Conservation (phyloP, 495 filamentous ascomycete genomes). For the Aspergillus taichungensis region DNA sequence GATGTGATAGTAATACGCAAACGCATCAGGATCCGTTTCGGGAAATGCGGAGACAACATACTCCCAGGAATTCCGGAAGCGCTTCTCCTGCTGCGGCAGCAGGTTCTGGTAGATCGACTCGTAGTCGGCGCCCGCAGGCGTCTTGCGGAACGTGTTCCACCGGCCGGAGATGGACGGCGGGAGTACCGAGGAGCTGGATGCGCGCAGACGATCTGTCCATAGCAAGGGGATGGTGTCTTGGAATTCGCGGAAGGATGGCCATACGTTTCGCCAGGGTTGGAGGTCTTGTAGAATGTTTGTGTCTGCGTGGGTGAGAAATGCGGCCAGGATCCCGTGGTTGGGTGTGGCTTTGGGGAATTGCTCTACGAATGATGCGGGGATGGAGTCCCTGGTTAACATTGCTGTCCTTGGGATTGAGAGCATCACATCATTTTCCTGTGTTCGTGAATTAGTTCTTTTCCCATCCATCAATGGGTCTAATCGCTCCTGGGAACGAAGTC, state of each 20-base stretch:
- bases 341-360: conserved; percentile 40
- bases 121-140: conserved; percentile 7
- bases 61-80: conserved; percentile 50
- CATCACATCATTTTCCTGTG: conserved; percentile 27
- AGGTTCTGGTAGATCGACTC: conserved; percentile 31
- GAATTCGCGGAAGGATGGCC: conserved; percentile 50
- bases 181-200: conserved; percentile 14
- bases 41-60: conserved; percentile 41
- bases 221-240: conserved; percentile 50
- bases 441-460: background rate
- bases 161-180: conserved; percentile 24
- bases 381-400: conserved; percentile 50
- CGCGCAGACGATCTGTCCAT: conserved; percentile 40
- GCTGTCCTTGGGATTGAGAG: conserved; percentile 52
- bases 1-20: conserved; percentile 60
- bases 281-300: conserved; percentile 9
- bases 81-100: conserved; percentile 49
- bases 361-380: conserved; percentile 35
- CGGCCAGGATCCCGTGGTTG: conserved; percentile 57
- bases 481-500: background rate
- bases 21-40: conserved; percentile 36
- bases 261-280: conserved; percentile 52
- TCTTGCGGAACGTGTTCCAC: conserved; percentile 15
- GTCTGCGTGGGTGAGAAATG: conserved; percentile 45
- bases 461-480: background rate